Base-by-base conservation (phyloP, 1,284 basidiomycete species). In the Moesziomyces antarcticus region DNA sequence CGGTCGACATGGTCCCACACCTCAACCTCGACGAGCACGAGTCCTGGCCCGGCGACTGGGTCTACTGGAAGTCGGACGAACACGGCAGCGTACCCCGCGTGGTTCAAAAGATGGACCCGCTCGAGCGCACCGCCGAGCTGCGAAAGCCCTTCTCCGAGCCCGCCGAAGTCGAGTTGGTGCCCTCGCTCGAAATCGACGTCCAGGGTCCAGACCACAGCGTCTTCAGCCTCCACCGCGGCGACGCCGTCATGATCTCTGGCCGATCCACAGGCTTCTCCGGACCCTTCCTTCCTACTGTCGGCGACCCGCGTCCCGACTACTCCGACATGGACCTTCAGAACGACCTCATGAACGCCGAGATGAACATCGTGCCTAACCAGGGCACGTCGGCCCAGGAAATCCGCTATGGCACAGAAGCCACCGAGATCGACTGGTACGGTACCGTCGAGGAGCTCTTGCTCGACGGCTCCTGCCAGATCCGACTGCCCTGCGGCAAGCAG, bases 121-220 rank as follows among this genome's bases (percentile, higher is more conserved):
- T 66, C 24, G 81, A 85, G 57, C 75, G 83, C 0, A 84, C 82
- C 7, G 79, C 81, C 22, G 56, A 61, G 33, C 49, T 85, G 13
- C 69, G 71, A 42, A 75, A 61, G 41, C 77, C 82, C 21, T 69
- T 67, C 45, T 64, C 57, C 25, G 64, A 78, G 16, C 64, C 60
- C 14, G 60, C 63, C 42, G 79, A 84, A 46, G 85, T 86, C 56
- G 91, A 93, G 83, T 86, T 90, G 16, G 92, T 91, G 6, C 92
- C 94, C 41, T 88, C 92, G 16, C 88, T 97, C 35, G 94, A 97
- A 85, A 88, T 97, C 53, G 93, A 96, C 82, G 90, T 92, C 7
- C 91, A 92, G 75, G 92, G 92, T 2, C 75, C 81, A 9, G 79
- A 78, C 37, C 64, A 73, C 49, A 60, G 69, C 47, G 70, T 56